Evolutionary conservation across 768 basidiomycete species (phyloP), one percentile per base, ranked within the genome.

Genomic region (Lanmaoa pseudosensibilis): DNA sequence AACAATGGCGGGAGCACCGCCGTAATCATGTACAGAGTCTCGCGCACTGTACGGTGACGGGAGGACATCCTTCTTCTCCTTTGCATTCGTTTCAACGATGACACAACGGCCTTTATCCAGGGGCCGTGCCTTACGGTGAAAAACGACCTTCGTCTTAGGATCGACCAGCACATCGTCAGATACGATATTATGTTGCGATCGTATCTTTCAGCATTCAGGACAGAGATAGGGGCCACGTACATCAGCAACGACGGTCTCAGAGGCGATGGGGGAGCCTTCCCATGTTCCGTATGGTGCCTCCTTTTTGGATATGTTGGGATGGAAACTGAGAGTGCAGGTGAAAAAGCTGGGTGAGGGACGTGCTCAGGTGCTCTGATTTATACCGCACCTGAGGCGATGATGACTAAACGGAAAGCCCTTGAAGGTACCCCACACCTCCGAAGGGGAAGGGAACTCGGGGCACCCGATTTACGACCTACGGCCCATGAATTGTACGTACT

Each of bases 11-110:
- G 84, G 70, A 5, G 78, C 81, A 13, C 89, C 88, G 0, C 89
- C 88, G 54, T 89, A 90, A 68, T 88, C 88, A 33, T 87, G 80
- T 0, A 89, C 87, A 9, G 73, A 71, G 1, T 78, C 78, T 25
- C 80, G 72, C 18, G 74, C 81, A 64, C 80, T 86, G 78, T 79
- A 87, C 0, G 73, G 74, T 21, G 69, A 61, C 3, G 79, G 80
- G 10, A 85, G 75, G 8, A 86, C 67, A 50, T 88, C 86, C 47
- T 67, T 66, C 6, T n/a, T n/a, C n/a, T n/a, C n/a, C n/a, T 27
- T 27, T 1, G 70, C 73, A 21, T 62, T 40, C 0, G 81, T 81
- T 27, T 81, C 69, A 10, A 90, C 78, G 18, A 89, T 68, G 0
- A 84, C 81, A 37, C 65, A 74, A 4, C 88, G 75, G 1, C 81